Conservation (phyloP, 2,329 filamentous ascomycete species). For the Ceratocystis huliohia region DNA sequence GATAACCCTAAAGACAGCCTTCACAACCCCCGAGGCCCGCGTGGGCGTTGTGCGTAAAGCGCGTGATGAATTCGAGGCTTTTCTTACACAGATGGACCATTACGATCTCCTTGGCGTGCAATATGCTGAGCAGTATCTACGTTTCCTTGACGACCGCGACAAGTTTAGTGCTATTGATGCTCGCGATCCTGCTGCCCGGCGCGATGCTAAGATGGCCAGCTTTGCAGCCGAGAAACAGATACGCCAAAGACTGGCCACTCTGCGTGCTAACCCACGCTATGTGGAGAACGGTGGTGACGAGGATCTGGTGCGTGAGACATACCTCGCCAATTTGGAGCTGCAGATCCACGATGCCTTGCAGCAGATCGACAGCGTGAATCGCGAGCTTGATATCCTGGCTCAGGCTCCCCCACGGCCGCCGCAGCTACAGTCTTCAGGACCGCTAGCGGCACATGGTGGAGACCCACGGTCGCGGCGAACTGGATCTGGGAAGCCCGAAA, state of each 20-base stretch:
- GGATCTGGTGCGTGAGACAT: constrained; percentile 63
- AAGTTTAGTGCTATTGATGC: constrained; percentile 59
- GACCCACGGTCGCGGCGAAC: constrained; percentile 29
- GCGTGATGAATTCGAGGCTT: constrained; percentile 61
- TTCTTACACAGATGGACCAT: constrained; percentile 60
- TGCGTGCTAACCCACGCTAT: constrained; percentile 37
- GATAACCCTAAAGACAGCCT: constrained; percentile 55
- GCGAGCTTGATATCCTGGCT: constrained; percentile 71
- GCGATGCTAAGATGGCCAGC: constrained; percentile 73
- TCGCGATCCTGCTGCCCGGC: constrained; percentile 48
- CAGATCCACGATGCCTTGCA: constrained; percentile 72
- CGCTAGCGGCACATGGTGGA: constrained; percentile 27
- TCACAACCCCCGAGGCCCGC: constrained; percentile 42
- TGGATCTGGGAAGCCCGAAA: constrained; percentile 28
- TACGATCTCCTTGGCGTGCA: constrained; percentile 58
- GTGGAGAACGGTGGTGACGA: constrained; percentile 57
- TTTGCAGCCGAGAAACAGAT: constrained; percentile 79
- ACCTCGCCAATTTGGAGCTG: constrained; percentile 62
- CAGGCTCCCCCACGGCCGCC: constrained; percentile 48
- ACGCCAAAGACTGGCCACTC: constrained; percentile 61
- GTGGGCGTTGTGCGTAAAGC: constrained; percentile 49
- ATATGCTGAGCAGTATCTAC: constrained; percentile 57
- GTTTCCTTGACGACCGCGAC: constrained; percentile 59
- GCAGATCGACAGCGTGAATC: constrained; percentile 71
- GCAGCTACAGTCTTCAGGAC: constrained; percentile 33